Evolutionary conservation across 345 rosid genomes (phyloP).

Genomic region (Ailanthus altissimus): DNA sequence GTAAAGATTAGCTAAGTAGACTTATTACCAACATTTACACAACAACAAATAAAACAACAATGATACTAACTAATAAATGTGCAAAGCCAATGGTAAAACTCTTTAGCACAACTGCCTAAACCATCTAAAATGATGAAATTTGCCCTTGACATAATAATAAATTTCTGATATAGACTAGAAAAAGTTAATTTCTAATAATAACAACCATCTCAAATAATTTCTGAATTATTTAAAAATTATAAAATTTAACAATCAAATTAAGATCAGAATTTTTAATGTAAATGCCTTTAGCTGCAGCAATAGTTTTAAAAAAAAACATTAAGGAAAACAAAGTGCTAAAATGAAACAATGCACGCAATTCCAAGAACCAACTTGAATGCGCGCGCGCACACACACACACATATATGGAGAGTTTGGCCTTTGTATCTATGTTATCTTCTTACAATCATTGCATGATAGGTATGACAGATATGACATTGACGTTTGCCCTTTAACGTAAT

Average conservation of each 20-base stretch:
- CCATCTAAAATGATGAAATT: background rate
- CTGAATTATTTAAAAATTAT: background rate
- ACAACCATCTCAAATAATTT: too few relatives aligned
- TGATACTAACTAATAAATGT: constrained; percentile 12
- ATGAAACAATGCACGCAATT: background rate
- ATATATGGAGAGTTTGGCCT: background rate
- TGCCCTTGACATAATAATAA: background rate
- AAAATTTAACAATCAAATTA: background rate
- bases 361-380: background rate
- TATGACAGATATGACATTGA: background rate
- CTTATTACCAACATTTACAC: background rate
- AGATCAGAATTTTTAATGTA: background rate
- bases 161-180: background rate
- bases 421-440: background rate
- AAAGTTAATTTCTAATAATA: too few relatives aligned
- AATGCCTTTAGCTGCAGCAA: background rate
- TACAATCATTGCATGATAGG: background rate
- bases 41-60: background rate
- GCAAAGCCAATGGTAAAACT: constrained; percentile 1
- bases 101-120: background rate
- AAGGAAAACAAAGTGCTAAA: background rate
- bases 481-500: background rate
- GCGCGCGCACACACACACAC: background rate
- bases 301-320: background rate
- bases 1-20: constrained; percentile 20